Conservation (phyloP, 2,329 filamentous ascomycete species). For the Hypoxylon sp. region DNA sequence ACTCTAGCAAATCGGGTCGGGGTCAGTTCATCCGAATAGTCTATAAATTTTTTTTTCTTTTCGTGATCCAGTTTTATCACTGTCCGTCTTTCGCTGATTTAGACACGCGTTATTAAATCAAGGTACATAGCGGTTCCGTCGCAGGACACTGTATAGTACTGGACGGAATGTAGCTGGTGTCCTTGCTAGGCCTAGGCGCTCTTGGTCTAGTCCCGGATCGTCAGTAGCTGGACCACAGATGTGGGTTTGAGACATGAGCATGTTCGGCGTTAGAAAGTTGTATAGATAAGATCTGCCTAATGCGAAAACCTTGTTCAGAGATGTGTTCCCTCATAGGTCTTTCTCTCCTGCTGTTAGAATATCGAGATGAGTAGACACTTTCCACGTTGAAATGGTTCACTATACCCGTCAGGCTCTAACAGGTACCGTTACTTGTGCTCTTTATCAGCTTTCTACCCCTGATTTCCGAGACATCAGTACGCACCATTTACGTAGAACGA, state of each 20-base stretch:
- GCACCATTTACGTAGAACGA: background rate
- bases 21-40: background rate
- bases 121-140: background rate
- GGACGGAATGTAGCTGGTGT: no score
- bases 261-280: no score
- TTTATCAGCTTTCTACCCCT: background rate
- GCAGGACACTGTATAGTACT: no score
- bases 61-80: background rate
- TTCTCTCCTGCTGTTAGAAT: background rate
- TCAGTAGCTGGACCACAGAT: no score
- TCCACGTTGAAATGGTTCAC: no score
- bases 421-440: no score
- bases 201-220: no score
- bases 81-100: background rate
- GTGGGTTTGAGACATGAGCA: no score
- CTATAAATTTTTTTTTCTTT: background rate
- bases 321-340: background rate
- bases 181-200: no score
- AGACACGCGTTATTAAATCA: background rate
- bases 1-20: conserved; percentile 3
- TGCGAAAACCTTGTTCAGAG: background rate
- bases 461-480: no score
- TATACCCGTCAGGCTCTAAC: no score
- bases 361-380: background rate
- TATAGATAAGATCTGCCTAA: background rate